A percentile compares a stretch with the other conserved stretches of the same genome.
Evolutionary conservation across 805 yeast genomes (phyloP).

Genomic region (Nakazawaea pomicola): DNA sequence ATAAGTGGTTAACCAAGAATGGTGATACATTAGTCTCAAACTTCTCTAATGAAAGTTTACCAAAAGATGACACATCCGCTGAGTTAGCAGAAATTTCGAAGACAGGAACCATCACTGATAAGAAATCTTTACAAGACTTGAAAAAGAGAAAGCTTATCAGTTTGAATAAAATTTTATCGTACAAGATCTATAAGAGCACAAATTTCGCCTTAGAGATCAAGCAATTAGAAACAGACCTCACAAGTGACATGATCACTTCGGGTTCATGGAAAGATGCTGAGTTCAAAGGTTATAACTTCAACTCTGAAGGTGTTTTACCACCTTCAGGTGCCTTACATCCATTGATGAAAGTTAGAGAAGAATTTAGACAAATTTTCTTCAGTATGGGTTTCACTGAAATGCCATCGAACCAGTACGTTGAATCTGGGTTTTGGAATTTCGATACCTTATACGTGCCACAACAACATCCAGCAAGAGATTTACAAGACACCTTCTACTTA

Average conservation of each 20-base stretch:
- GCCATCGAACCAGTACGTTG: slow-evolving; percentile 98
- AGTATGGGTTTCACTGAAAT: slow-evolving; percentile 97
- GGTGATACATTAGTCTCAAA: slow-evolving; percentile 73
- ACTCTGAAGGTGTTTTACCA: slow-evolving; percentile 88
- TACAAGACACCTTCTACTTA: slow-evolving; percentile 96
- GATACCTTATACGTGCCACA: slow-evolving; percentile 96
- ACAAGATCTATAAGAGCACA: slow-evolving; percentile 70
- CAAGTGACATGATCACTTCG: slow-evolving; percentile 82
- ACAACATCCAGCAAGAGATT: slow-evolving; percentile 99
- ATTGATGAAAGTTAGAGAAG: slow-evolving; percentile 92
- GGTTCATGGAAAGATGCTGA: slow-evolving; percentile 79
- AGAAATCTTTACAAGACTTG: slow-evolving; percentile 73
- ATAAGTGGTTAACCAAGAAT: slow-evolving; percentile 90
- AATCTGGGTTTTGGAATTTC: slow-evolving; percentile 98
- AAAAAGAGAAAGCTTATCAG: slow-evolving; percentile 87
- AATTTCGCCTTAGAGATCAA: slow-evolving; percentile 79
- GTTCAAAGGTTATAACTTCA: slow-evolving; percentile 94
- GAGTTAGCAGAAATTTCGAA: slow-evolving; percentile 53
- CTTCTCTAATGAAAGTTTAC: slow-evolving; percentile 38
- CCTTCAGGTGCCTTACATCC: slow-evolving; percentile 95
- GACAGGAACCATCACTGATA: slow-evolving; percentile 53
- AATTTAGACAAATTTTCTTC: slow-evolving; percentile 95
- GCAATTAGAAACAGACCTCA: slow-evolving; percentile 86
- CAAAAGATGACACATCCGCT: slow-evolving; percentile 62
- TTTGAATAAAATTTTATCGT: slow-evolving; percentile 70